A percentile compares a stretch with the other conserved stretches of the same genome.
These are phyloP conservation scores for Brasenia schreberi DNA, from an alignment of 164 flowering plant species.

Conservation along the genomic window DNA sequence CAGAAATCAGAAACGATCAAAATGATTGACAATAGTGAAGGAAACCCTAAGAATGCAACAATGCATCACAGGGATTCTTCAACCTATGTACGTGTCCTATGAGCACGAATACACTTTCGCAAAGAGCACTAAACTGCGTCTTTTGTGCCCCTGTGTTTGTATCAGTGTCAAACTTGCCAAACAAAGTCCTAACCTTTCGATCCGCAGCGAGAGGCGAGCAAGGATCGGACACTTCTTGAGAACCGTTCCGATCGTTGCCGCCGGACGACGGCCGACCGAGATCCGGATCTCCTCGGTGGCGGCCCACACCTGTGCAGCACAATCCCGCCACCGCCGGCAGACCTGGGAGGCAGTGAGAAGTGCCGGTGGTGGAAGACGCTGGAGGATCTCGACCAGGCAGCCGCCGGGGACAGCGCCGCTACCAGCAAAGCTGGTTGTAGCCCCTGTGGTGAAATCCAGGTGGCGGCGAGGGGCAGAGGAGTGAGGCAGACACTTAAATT, in stretches of 20 bases:
- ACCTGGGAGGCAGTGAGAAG: slow-evolving; percentile 69
- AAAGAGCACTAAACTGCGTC: too few species aligned
- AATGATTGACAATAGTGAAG: too few species aligned
- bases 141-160: too few species aligned
- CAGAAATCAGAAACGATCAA: background rate
- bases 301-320: slow-evolving; percentile 53
- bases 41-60: too few species aligned
- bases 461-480: background rate
- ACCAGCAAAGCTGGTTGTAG: background rate
- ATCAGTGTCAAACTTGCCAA: background rate
- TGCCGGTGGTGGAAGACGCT: slow-evolving; percentile 66
- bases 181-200: slow-evolving; percentile 64
- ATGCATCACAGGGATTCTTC: too few species aligned
- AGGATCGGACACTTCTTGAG: slow-evolving; percentile 74
- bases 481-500: background rate
- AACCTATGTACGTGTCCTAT: background rate
- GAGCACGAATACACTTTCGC: background rate
- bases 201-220: slow-evolving; percentile 48
- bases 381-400: slow-evolving; percentile 65
- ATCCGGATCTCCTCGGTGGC: slow-evolving; percentile 76
- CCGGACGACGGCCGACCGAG: slow-evolving; percentile 40
- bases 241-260: slow-evolving; percentile 63
- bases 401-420: slow-evolving; percentile 21
- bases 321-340: slow-evolving; percentile 81
- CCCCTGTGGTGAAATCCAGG: background rate